Base-by-base conservation (phyloP, 2,329 filamentous ascomycete species). In the Beauveria asiatica region DNA sequence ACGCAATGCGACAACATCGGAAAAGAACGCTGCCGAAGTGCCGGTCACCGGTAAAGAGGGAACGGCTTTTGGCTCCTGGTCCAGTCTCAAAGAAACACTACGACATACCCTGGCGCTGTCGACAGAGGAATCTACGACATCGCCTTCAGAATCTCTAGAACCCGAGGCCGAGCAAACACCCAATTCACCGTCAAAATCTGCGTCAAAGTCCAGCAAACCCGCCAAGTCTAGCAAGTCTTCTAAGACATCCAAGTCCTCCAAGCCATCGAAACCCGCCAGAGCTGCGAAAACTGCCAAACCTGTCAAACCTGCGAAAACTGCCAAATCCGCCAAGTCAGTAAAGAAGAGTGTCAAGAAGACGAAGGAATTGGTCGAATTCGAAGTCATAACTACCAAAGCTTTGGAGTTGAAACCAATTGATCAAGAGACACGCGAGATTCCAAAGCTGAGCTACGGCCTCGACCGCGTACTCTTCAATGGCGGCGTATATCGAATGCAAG, bases 391-490 rank as follows among this genome's bases (percentile, higher is more conserved):
- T 1, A 69, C 74, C 6, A 55, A 39, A 3, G 57, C 61, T 3
- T 54, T 75, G 5, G 30, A 64, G 2, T 57, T 75, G 11, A n/a
- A 57, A 2, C 70, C 74, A 17, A 64, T 76, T 7, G 69, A 73
- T 49, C 67, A 70, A 27, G 60, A 66, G 68, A 73, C 46, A 67
- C 70, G 10, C 68, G 71, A 4, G 0, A 80, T 84, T 11, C 89
- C 91, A 1, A 74, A 74, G 27, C 76, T 96, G 2, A 78, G 83
- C 2, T 88, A 94, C 70, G 88, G 89, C 7, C 78, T 97, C 37
- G 90, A 96, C 63, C 83, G 92, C 60, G 93, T 95, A n/a, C 77
- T 99, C 3, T 99, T 99, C 80, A 99, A 97, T 68, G 88, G 88
- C 2, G 92, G 94, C 23, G 90, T 97, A 42, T 96, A 97, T 71